Evolutionary conservation across 73 alveolate genomes (phyloP).

Genomic region (Tetrahymena malaccensis): DNA sequence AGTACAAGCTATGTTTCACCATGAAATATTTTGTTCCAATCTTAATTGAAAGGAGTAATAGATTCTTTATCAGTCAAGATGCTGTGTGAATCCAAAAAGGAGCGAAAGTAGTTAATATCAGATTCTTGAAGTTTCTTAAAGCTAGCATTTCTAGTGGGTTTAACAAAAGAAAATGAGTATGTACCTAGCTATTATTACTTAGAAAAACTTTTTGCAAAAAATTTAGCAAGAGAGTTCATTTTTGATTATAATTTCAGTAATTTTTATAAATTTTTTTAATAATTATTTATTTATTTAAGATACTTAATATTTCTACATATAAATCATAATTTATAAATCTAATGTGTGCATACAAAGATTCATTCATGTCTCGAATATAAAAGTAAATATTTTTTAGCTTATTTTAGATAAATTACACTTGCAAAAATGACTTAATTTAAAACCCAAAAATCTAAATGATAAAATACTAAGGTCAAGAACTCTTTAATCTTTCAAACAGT

Average conservation of each 20-base stretch:
- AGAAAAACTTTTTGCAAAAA: not conserved
- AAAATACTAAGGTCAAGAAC: not conserved
- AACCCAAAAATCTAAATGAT: no score
- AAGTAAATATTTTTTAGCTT: no score
- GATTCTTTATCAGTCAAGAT: not conserved
- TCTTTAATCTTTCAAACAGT: not conserved
- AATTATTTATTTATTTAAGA: not conserved
- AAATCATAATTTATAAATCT: not conserved
- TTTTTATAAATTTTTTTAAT: not conserved
- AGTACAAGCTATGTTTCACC: slow-evolving; percentile 57
- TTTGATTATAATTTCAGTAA: not conserved
- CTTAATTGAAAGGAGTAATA: slow-evolving; percentile 42
- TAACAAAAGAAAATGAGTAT: not conserved
- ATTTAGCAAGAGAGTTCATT: not conserved
- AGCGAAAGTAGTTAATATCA: not conserved
- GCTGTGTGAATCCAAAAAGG: not conserved
- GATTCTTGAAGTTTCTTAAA: not conserved
- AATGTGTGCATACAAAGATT: not conserved
- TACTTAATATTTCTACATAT: not conserved
- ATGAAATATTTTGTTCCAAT: slow-evolving; percentile 57
- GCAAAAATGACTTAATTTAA: not conserved
- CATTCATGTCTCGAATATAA: not conserved
- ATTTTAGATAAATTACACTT: not conserved
- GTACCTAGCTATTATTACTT: not conserved
- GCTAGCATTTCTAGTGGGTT: not conserved